Base-by-base conservation (phyloP, 1,284 basidiomycete genomes). In the Papiliotrema nemorosa region DNA sequence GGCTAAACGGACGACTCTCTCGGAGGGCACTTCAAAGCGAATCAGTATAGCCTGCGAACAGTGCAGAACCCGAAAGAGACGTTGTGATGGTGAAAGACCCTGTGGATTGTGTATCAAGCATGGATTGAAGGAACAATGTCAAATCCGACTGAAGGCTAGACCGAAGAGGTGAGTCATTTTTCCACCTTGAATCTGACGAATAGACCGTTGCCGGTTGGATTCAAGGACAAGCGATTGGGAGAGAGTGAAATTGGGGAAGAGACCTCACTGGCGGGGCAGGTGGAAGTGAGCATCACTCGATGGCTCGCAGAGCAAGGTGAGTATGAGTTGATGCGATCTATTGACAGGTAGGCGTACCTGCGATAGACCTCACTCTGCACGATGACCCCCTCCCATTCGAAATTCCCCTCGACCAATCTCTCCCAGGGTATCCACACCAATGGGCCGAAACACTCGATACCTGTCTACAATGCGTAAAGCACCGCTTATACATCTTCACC, bases 31-130 rank as follows among this genome's bases (percentile, higher is more conserved):
- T n/a, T 31, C 29, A 7, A n/a, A n/a, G 27, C 44, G 3, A 20
- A 39, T 24, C 7, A 39, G 29, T 31, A 45, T 27, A 20, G 43
- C 43, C 10, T 45, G 43, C 31, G 43, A 45, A 21, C n/a, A n/a
- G 5, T 45, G 43, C 29, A 31, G 43, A 26, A 10, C 13, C 10
- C 12, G 43, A 10, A 33, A 31, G 29, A 14, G 43, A 16, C 33
- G 24, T 21, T 45, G 43, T 22, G 33, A 45, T 24, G 43, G 43
- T 3, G 5, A 33, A 22, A 26, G 33, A 24, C 43, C 43, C 20
- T 45, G 43, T 22, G n/a, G 25, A 7, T 14, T 20, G 12, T 45
- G 43, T 22, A 26, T 45, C n/a, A 20, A 24, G 33, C 21, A n/a
- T 16, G 29, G 33, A 9, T 20, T 20, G 29, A 26, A 7, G n/a